Percentiles rank a stretch among this genome's conserved stretches.
These are phyloP conservation scores for Steccherinum ochraceum DNA, from an alignment of 768 basidiomycete species.

Conservation along the genomic window DNA sequence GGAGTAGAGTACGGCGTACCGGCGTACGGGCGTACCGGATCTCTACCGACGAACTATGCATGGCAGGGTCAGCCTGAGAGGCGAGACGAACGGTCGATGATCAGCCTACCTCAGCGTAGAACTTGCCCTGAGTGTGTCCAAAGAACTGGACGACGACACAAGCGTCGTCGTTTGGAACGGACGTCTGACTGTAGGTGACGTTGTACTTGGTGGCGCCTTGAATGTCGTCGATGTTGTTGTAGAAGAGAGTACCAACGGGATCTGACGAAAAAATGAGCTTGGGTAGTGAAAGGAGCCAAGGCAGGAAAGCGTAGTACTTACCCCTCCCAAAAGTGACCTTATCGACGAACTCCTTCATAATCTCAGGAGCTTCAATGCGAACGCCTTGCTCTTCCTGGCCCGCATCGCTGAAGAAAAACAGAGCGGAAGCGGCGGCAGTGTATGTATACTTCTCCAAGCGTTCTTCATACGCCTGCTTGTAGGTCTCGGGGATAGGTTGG, in stretches of 20 bases:
- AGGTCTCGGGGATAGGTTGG: neutral
- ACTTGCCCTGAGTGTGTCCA: neutral
- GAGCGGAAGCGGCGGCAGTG: neutral
- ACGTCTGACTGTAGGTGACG: neutral
- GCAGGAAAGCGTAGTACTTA: neutral
- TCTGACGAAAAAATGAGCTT: neutral
- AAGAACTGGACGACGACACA: neutral
- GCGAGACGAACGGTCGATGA: neutral
- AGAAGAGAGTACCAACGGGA: constrained; percentile 1
- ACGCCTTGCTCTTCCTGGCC: neutral
- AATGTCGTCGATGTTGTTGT: neutral
- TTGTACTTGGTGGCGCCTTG: neutral
- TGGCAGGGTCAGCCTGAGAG: neutral
- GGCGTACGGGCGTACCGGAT: neutral
- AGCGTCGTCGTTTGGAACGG: neutral
- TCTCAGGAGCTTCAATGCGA: constrained; percentile 3
- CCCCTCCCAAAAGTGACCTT: constrained; percentile 1
- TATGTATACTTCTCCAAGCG: neutral
- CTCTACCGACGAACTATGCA: neutral
- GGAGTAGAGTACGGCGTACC: neutral
- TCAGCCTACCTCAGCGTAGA: neutral
- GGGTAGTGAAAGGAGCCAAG: neutral
- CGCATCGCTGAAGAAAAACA: neutral
- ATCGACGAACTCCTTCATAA: constrained; percentile 4
- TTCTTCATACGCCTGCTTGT: neutral